Evolutionary conservation across 2,329 filamentous ascomycete genomes (phyloP).

Genomic region (Penicillium sp.): DNA sequence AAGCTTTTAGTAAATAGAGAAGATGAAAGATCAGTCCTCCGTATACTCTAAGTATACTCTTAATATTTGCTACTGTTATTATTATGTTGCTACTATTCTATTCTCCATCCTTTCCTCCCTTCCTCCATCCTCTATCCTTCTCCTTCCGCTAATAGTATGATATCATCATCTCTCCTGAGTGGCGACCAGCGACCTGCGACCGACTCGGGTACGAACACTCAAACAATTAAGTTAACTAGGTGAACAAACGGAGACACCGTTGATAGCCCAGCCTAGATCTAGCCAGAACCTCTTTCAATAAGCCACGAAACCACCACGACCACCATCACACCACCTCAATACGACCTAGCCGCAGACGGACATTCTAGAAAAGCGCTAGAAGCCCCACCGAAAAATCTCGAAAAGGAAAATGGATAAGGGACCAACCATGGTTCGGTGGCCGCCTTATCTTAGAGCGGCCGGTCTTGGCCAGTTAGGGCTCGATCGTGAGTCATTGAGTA

Average conservation of each 20-base stretch:
- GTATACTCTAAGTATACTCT: no score
- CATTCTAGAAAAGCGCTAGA: conserved; percentile 5
- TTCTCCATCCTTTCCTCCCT: no score
- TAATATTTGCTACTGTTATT: no score
- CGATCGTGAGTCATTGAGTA: not conserved
- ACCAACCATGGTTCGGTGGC: not conserved
- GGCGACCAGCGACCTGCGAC: no score
- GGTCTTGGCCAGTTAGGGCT: not conserved
- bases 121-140: no score
- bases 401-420: not conserved
- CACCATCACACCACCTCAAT: not conserved
- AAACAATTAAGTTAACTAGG: no score
- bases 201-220: not conserved
- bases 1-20: not conserved
- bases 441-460: not conserved
- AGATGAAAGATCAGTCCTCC: no score
- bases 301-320: not conserved
- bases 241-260: no score
- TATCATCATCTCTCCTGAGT: not conserved
- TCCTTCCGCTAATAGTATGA: no score
- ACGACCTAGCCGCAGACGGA: not conserved
- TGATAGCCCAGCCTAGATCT: no score
- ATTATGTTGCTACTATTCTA: no score
- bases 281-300: not conserved
- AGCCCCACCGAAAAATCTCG: not conserved